Base-by-base conservation (phyloP, 2,329 filamentous ascomycete species). In the Sclerotinia borealis region DNA sequence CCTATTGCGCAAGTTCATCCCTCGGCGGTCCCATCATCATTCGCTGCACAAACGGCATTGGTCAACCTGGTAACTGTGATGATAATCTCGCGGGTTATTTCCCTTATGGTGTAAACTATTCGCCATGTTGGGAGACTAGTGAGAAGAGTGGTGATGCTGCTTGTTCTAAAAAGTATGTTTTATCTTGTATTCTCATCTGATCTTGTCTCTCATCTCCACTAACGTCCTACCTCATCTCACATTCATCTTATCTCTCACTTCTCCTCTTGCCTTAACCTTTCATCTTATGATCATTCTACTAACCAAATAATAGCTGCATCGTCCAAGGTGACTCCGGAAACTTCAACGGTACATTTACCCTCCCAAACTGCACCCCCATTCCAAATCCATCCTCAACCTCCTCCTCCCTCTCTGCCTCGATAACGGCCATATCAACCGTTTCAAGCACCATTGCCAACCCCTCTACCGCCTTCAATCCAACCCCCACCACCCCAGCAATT, bases 21-120 rank as follows among this genome's bases (percentile, higher is more conserved):
- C 69, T 79, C 49, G 65, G 68, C n/a, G 76, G 73, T 48, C 77
- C 79, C 68, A 80, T 80, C 71, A 81, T 83, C 73, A 76, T 82
- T 66, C 76, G 78, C 54, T 82, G 80, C 70, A 75, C 75, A 63
- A 74, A 68, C 43, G 72, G 74, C 39, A 59, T 73, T n/a, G 79
- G 77, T 55, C 73, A 76, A 41, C 73, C 77, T 25, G 77, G 76
- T 59, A 77, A 77, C 67, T 81, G 79, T 74, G 75, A 76, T 55
- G 74, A 78, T 66, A 79, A 80, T 70, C 73, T 82, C 36, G 73
- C 72, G 31, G 79, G 78, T 54, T 72, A 78, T 61, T 75, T 76
- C 49, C 80, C 80, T 9, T 13, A 72, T 11, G 79, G 77, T 34
- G 69, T 73, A 45, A 69, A 73, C 51, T 73, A 72, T 17, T 69